Evolutionary conservation across 2,329 filamentous ascomycete genomes (phyloP), one percentile per base, ranked within the genome.

Genomic region (Dactylella cylindrospora): DNA sequence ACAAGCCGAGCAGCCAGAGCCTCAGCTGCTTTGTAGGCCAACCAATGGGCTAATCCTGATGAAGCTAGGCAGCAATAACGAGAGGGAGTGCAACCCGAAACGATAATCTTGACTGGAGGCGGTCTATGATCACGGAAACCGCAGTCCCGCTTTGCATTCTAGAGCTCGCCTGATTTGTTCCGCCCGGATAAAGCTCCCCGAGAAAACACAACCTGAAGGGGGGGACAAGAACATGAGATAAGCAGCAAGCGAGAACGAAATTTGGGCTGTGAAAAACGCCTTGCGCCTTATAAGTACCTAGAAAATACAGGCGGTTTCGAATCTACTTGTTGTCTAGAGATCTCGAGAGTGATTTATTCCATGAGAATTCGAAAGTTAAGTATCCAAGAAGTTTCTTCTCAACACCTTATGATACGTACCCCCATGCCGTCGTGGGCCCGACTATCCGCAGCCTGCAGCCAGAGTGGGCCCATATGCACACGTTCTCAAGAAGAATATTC

Each of bases 11-110:
- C 3, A 5, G 26, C 15, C 28, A 22, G 41, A 53, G 41, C 47
- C 33, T 61, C 36, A 31, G 5, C 6, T 6, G 33, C 12, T 6
- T 15, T 6, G 13, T 3, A 9, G 3, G 12, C 10, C 12, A 6
- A 13, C 35, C 29, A 19, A 40, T 20, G 12, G 7, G 31, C 8
- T 39, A 9, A 15, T 10, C n/a, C 32, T 59, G 46, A 35, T n/a
- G n/a, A n/a, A n/a, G 6, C 39, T 61, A 62, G 57, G 57, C 57
- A 62, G 49, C 57, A 6, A 52, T 47, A 36, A 47, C 38, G 44
- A 41, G 26, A 52, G 46, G 31, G n/a, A n/a, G n/a, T 9, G 15
- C 26, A 36, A 33, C n/a, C 12, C 41, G n/a, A 45, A 43, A 39
- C 22, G 36, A 32, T 41, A 53, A 53, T 53, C 38, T n/a, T 41